A percentile compares a stretch with the other conserved stretches of the same genome.
These are phyloP conservation scores for Pseudocercospora pini-densiflorae DNA, from an alignment of 2,329 filamentous ascomycete genomes.

Conservation along the genomic window DNA sequence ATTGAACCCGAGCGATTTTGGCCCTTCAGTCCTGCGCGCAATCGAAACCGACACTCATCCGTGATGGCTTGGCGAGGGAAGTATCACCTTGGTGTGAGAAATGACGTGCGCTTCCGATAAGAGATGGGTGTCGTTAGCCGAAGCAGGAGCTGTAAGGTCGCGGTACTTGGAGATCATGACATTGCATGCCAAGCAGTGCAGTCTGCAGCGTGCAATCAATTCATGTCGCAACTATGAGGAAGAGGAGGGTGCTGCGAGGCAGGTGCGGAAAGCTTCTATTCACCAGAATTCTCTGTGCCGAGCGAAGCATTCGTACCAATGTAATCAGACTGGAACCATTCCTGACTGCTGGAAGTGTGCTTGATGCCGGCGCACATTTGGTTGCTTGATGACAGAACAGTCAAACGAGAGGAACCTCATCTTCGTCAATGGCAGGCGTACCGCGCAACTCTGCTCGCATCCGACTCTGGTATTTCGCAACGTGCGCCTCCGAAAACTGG, in stretches of 20 bases:
- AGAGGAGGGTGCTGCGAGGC: too few relatives aligned
- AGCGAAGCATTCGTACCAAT: background rate
- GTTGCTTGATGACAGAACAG: background rate
- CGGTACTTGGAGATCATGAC: too few relatives aligned
- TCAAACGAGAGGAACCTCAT: background rate
- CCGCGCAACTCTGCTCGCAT: background rate
- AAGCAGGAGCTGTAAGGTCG: too few relatives aligned
- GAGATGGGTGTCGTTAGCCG: too few relatives aligned
- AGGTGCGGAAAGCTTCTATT: background rate
- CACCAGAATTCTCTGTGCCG: background rate
- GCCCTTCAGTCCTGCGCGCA: background rate
- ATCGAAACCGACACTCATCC: background rate
- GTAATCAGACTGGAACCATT: background rate
- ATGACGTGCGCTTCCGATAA: too few relatives aligned
- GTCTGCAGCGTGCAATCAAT: background rate
- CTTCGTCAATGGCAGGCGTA: background rate
- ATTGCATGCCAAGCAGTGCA: background rate
- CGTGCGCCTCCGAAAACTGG: background rate
- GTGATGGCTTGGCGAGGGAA: background rate
- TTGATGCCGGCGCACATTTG: background rate
- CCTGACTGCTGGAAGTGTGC: background rate
- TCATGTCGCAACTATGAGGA: background rate
- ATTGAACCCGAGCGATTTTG: background rate
- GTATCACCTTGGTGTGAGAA: background rate
- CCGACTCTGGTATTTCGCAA: background rate